Percentiles rank a stretch among this genome's conserved stretches.
These are phyloP conservation scores for Puccinia polysora DNA, from an alignment of 1,284 basidiomycete genomes.

Conservation along the genomic window DNA sequence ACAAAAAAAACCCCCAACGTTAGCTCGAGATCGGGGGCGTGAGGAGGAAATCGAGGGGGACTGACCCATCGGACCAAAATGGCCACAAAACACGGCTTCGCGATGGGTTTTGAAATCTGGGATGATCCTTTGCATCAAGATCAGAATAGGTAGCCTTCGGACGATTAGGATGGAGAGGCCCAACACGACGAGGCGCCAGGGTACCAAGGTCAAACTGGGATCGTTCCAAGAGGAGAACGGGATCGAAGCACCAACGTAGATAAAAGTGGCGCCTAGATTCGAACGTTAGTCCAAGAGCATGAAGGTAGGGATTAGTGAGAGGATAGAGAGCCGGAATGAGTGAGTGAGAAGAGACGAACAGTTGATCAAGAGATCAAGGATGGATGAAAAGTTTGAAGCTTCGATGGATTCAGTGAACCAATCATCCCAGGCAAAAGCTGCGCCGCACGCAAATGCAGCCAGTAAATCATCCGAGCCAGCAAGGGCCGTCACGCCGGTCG, in stretches of 20 bases:
- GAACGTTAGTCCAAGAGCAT: too few relatives aligned
- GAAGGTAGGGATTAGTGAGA: slow-evolving; percentile 43
- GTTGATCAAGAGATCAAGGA: slow-evolving; percentile 71
- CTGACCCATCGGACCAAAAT: slow-evolving; percentile 63
- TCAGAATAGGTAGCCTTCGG: slow-evolving; percentile 74
- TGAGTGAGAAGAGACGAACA: neutral
- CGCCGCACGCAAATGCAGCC: slow-evolving; percentile 89
- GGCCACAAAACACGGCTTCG: slow-evolving; percentile 73
- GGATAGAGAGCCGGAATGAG: slow-evolving; percentile 48
- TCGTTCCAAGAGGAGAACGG: slow-evolving; percentile 75
- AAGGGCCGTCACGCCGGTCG: slow-evolving; percentile 74
- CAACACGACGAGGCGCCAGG: slow-evolving; percentile 77
- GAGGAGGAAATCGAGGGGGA: neutral
- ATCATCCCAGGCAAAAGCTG: slow-evolving; percentile 90
- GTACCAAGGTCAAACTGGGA: slow-evolving; percentile 63
- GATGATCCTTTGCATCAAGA: slow-evolving; percentile 78
- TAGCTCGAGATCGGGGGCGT: neutral
- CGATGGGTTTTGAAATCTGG: slow-evolving; percentile 87
- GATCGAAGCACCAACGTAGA: slow-evolving; percentile 66
- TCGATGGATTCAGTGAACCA: slow-evolving; percentile 89
- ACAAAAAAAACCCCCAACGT: too few relatives aligned
- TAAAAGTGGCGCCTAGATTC: slow-evolving; percentile 28
- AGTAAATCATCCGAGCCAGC: slow-evolving; percentile 93
- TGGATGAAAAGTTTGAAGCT: slow-evolving; percentile 88
- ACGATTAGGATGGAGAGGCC: slow-evolving; percentile 72